Conservation (phyloP, 768 basidiomycete species). For the Suillus sp. region DNA sequence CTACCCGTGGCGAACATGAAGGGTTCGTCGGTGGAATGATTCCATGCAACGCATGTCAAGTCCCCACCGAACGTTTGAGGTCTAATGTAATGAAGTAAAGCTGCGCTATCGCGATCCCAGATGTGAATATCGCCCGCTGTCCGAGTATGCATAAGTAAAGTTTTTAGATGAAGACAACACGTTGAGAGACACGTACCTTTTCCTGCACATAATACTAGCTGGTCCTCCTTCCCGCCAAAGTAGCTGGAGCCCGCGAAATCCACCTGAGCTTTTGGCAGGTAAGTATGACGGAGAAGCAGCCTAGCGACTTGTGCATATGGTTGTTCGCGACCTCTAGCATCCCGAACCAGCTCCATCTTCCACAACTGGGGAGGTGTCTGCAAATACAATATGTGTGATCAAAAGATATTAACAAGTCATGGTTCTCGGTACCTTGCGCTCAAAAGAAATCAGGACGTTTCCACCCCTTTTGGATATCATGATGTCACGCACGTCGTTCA, state of each 20-base stretch:
- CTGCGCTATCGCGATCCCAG: conserved; percentile 82
- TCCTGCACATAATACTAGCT: conserved; percentile 75
- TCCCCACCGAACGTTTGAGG: conserved; percentile 66
- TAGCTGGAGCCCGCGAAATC: conserved; percentile 83
- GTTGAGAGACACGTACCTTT: conserved; percentile 50
- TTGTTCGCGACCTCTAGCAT: conserved; percentile 41
- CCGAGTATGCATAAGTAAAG: conserved; percentile 13
- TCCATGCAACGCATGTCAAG: conserved; percentile 82
- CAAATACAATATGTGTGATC: not conserved
- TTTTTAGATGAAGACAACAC: not conserved
- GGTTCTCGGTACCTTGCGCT: conserved; percentile 38
- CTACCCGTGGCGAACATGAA: conserved; percentile 70
- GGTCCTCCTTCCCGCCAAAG: conserved; percentile 79
- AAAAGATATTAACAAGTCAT: conserved; percentile 12
- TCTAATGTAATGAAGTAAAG: conserved; percentile 68
- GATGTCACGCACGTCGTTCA: conserved; percentile 58
- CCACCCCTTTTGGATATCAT: conserved; percentile 46
- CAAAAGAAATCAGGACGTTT: conserved; percentile 49
- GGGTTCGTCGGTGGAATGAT: conserved; percentile 54
- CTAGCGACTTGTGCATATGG: conserved; percentile 32
- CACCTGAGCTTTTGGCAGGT: conserved; percentile 65
- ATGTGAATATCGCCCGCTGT: conserved; percentile 81
- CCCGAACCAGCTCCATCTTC: conserved; percentile 67
- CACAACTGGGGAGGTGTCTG: conserved; percentile 80
- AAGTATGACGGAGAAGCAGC: conserved; percentile 60